phyloP scores from a whole-genome alignment of 2,329 filamentous ascomycete genomes.

The Pyricularia sp. region DNA sequence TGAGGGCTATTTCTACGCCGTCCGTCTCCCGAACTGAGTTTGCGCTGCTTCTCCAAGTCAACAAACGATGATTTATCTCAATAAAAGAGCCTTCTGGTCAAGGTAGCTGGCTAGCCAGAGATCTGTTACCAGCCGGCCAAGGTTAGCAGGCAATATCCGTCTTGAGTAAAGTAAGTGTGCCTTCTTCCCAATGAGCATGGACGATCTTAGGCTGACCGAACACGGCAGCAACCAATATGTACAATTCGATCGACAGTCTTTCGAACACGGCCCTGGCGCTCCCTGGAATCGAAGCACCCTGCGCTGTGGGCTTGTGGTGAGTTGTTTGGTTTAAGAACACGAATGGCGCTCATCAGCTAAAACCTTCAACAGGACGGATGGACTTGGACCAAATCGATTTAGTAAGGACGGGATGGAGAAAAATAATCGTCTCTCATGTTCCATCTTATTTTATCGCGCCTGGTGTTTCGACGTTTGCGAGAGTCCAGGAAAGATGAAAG shows the following conservation, averaged over 20 bases:
- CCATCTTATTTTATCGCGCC: not conserved
- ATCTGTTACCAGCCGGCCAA: not conserved
- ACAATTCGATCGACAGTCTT: not conserved
- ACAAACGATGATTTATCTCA: not conserved
- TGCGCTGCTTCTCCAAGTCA: not conserved
- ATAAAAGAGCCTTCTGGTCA: not conserved
- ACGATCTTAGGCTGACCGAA: not conserved
- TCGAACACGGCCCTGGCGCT: not conserved
- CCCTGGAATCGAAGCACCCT: not conserved
- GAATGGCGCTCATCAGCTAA: not conserved
- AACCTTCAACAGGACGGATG: not conserved
- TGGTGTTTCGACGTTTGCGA: not conserved
- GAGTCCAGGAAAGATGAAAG: not conserved
- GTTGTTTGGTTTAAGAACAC: not conserved
- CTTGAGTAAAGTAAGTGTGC: not conserved
- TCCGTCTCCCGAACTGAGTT: slow-evolving; percentile 35
- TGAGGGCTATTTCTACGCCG: slow-evolving; percentile 52
- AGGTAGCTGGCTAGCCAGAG: not conserved
- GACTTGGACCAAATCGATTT: not conserved
- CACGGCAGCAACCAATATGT: not conserved
- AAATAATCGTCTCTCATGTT: not conserved
- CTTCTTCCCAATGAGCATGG: not conserved
- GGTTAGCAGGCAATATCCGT: not conserved
- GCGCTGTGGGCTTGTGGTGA: not conserved
- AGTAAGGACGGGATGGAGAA: not conserved